Conservation (phyloP, 108 stramenopile genomes). For the Chaetoceros tenuissimus region DNA sequence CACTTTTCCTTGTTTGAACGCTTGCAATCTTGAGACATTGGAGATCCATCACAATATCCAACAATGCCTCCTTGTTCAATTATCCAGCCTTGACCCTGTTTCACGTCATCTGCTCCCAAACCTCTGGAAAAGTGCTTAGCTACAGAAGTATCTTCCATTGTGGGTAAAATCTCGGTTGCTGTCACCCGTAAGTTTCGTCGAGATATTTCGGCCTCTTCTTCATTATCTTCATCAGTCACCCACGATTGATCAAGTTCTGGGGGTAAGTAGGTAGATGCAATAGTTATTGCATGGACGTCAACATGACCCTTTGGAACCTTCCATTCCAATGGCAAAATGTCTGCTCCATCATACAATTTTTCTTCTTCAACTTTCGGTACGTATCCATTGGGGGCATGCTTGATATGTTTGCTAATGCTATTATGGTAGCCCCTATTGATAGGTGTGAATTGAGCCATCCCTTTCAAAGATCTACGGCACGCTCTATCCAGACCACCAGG, state of each 20-base stretch:
- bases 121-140: not conserved
- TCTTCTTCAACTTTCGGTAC: not conserved
- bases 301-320: slow-evolving; percentile 2
- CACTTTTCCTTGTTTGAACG: slow-evolving; percentile 11
- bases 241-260: slow-evolving; percentile 1
- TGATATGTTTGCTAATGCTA: not conserved
- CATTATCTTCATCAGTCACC: not conserved
- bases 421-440: not conserved
- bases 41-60: slow-evolving; percentile 36
- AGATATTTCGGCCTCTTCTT: not conserved
- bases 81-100: slow-evolving; percentile 36
- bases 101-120: not conserved
- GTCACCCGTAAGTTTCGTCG: not conserved
- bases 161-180: not conserved
- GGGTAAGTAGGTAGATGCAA: slow-evolving; percentile 3
- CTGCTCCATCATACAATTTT: slow-evolving; percentile 3
- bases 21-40: slow-evolving; percentile 18
- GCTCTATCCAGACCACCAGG: not conserved
- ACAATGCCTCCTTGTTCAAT: slow-evolving; percentile 1
- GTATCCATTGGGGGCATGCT: not conserved
- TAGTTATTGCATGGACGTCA: slow-evolving; percentile 19
- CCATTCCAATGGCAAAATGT: slow-evolving; percentile 11
- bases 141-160: not conserved
- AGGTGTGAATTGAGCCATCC: slow-evolving; percentile 7
- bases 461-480: slow-evolving; percentile 1